Evolutionary conservation across 2,329 filamentous ascomycete genomes (phyloP), one percentile per base, ranked within the genome.

Genomic region (Pseudopyrenochaeta lycopersici): DNA sequence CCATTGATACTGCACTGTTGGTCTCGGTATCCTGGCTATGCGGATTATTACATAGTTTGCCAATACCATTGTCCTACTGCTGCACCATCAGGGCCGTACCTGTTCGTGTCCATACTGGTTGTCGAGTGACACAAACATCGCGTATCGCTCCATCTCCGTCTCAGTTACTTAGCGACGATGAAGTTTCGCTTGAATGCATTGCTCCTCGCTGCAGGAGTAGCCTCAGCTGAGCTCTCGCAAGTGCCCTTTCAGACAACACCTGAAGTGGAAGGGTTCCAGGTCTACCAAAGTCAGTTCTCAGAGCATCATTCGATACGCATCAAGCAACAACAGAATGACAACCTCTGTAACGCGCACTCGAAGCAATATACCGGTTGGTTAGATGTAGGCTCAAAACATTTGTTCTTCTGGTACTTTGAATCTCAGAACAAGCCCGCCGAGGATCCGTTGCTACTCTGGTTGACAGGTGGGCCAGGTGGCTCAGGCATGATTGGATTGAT

Each of bases 401-500:
- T 81, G 47, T 80, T 79, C 65, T 80, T 78, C 64, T 79, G 77
- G 77, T 80, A 77, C 64, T 79, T 79, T 48, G 77, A 78, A 56
- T 75, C 72, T 7, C 72, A 77, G 38, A 62, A 66, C 49, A 66
- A 67, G 20, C 74, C 76, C 2, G 66, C 75, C 2, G 63, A 72
- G 31, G 73, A 75, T 40, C 75, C 75, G 3, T 52, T 76, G 4
- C 66, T 74, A 17, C 64, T 79, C 46, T 80, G 77, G 77, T 69
- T 79, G 33, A 80, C 74, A 5, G 77, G 77, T 32, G 75, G 75
- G 4, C 75, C 75, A 10, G 75, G 75, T 15, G 72, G 64, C 4
- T 73, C 69, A 3, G 70, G 69, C 7, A 71, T 76, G 68, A 64
- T 76, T 38, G 75, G 75, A 2, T 49, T 76, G 56, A 42, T 77